Conservation (phyloP, 192 early-diverging fungal species). For the Coemansia brasiliensis region DNA sequence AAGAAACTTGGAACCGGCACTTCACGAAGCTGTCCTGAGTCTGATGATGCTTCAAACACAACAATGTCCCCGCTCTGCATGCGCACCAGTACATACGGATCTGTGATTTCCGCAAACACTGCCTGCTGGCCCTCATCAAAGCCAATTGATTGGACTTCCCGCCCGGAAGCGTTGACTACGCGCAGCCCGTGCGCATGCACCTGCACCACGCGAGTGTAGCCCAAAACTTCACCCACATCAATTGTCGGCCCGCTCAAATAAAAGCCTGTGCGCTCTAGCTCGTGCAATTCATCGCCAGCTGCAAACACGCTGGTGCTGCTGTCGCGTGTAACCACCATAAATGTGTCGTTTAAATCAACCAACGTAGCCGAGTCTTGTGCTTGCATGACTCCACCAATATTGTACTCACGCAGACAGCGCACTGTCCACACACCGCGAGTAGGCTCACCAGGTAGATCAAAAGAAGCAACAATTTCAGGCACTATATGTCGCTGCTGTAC, state of each 20-base stretch:
- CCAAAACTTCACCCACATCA: constrained; percentile 69
- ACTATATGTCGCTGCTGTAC: constrained; percentile 63
- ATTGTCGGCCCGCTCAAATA: constrained; percentile 75
- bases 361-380: constrained; percentile 30
- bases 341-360: constrained; percentile 29
- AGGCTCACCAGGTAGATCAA: constrained; percentile 54
- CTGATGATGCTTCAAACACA: constrained; percentile 62
- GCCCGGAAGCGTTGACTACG: constrained; percentile 61
- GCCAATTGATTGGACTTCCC: constrained; percentile 29
- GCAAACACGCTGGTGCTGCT: constrained; percentile 60
- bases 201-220: constrained; percentile 77
- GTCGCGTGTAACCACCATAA: constrained; percentile 45
- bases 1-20: constrained; percentile 10
- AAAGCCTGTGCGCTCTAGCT: constrained; percentile 73
- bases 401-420: constrained; percentile 39
- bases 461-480: constrained; percentile 61
- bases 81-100: constrained; percentile 79
- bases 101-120: constrained; percentile 70
- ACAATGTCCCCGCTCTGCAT: constrained; percentile 63
- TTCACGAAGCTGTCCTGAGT: constrained; percentile 28
- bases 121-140: constrained; percentile 49
- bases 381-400: constrained; percentile 52
- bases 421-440: constrained; percentile 45
- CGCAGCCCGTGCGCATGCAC: constrained; percentile 74
- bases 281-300: constrained; percentile 79